Evolutionary conservation across 1,284 basidiomycete genomes (phyloP).

Genomic region (Heterobasidion parviporum): DNA sequence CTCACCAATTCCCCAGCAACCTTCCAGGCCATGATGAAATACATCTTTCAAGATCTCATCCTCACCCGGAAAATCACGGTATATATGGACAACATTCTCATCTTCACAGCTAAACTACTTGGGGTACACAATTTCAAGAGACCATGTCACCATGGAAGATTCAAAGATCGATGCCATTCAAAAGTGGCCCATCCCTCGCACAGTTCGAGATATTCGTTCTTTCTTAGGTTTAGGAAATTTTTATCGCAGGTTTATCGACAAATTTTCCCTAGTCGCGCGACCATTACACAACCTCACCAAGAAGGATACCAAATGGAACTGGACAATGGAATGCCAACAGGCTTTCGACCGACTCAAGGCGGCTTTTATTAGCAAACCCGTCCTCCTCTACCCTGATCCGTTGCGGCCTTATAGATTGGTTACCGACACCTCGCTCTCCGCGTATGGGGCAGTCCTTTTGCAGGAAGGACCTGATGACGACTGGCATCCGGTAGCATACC

Average conservation of each 20-base stretch:
- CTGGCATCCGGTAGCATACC: too few species aligned
- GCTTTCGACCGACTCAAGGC: too few species aligned
- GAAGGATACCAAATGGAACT: constrained; percentile 4
- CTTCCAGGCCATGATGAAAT: constrained; percentile 16
- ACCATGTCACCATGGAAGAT: constrained; percentile 24
- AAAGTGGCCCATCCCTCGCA: constrained; percentile 24
- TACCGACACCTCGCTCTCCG: too few species aligned
- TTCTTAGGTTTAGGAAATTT: constrained; percentile 35
- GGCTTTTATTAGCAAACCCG: too few species aligned
- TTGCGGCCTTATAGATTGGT: too few species aligned
- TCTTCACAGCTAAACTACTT: constrained; percentile 32
- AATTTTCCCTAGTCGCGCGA: constrained; percentile 21
- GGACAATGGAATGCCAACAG: too few species aligned
- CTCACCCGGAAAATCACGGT: too few species aligned
- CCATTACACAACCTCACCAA: constrained; percentile 17
- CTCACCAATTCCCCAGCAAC: constrained; percentile 20
- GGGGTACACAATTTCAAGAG: constrained; percentile 23
- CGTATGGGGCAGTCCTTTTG: too few species aligned
- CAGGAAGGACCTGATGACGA: too few species aligned
- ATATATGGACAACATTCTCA: too few species aligned
- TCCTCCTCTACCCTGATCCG: too few species aligned
- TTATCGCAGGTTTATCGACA: constrained; percentile 30
- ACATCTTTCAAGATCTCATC: constrained; percentile 17
- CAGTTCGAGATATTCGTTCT: constrained; percentile 16
- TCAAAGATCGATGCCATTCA: constrained; percentile 24